These are phyloP conservation scores for Tetrahymena thermophila DNA, from an alignment of 73 alveolate genomes.

Conservation along the genomic window DNA sequence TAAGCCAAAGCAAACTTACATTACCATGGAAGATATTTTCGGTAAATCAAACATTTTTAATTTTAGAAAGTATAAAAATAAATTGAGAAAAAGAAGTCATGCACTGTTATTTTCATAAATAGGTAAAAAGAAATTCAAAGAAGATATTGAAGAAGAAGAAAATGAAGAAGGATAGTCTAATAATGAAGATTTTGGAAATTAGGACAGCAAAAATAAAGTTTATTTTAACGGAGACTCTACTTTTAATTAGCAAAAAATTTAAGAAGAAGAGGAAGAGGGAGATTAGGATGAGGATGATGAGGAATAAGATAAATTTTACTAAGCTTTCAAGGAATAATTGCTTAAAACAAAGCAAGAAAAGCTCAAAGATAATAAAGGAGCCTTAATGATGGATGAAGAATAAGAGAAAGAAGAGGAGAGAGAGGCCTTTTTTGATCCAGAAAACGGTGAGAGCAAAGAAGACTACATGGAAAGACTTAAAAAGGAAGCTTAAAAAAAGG, in stretches of 20 bases:
- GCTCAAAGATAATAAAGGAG: background rate
- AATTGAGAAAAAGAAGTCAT: background rate
- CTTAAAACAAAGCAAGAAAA: slow-evolving; percentile 20
- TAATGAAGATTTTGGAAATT: slow-evolving; percentile 30
- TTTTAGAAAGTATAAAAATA: background rate
- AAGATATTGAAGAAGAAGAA: slow-evolving; percentile 19
- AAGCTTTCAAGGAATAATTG: slow-evolving; percentile 31
- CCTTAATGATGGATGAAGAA: slow-evolving; percentile 49
- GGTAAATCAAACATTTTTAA: slow-evolving; percentile 8
- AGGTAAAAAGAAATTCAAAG: slow-evolving; percentile 26
- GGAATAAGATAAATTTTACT: slow-evolving; percentile 39
- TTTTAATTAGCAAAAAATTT: slow-evolving; percentile 11
- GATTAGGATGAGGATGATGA: slow-evolving; percentile 16
- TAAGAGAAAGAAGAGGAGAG: slow-evolving; percentile 83
- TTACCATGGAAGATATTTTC: slow-evolving; percentile 26
- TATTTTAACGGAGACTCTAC: background rate
- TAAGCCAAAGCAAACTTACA: slow-evolving; percentile 3
- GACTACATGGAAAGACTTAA: slow-evolving; percentile 72
- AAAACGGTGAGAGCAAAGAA: slow-evolving; percentile 70
- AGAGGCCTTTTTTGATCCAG: slow-evolving; percentile 71
- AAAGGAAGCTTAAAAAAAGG: slow-evolving; percentile 70
- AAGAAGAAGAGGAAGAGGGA: slow-evolving; percentile 19
- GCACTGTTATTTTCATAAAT: background rate
- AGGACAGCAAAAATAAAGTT: slow-evolving; percentile 36
- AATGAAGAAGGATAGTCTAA: background rate